A percentile compares a stretch with the other conserved stretches of the same genome.
Conservation (phyloP, 495 filamentous ascomycete genomes). For the Daldinia loculata region DNA sequence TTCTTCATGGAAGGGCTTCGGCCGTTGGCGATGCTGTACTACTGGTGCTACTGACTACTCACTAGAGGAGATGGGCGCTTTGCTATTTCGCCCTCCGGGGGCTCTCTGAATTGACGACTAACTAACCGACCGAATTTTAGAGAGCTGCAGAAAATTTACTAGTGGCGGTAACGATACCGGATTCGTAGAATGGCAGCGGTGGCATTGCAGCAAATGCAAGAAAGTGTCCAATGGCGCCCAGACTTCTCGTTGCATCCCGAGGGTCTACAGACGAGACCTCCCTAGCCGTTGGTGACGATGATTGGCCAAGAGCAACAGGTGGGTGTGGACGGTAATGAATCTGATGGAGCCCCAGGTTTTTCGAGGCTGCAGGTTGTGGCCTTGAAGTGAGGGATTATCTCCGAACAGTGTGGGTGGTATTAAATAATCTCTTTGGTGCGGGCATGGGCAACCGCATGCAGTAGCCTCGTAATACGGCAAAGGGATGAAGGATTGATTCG, state of each 20-base stretch:
- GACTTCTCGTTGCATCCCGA: conserved; percentile 38
- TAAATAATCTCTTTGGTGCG: conserved; percentile 44
- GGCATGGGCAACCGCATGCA: conserved; percentile 45
- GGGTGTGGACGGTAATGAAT: conserved; percentile 38
- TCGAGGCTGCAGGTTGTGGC: conserved; percentile 39
- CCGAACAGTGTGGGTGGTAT: conserved; percentile 45
- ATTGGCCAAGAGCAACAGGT: conserved; percentile 30
- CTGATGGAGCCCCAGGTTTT: conserved; percentile 41
- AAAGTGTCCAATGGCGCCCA: conserved; percentile 30
- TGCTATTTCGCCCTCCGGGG: conserved; percentile 31
- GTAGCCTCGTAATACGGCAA: conserved; percentile 48
- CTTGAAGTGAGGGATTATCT: conserved; percentile 48
- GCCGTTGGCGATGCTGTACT: neutral
- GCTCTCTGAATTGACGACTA: conserved; percentile 36
- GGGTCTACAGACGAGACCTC: conserved; percentile 20
- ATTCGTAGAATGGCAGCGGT: conserved; percentile 38
- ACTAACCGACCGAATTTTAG: conserved; percentile 26
- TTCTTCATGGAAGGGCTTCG: neutral
- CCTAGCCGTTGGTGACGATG: conserved; percentile 26
- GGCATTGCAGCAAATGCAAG: conserved; percentile 41
- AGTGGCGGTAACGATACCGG: conserved; percentile 40
- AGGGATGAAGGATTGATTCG: conserved; percentile 37
- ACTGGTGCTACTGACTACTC: neutral
- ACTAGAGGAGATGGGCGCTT: conserved; percentile 16
- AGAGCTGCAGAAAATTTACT: conserved; percentile 39